Evolutionary conservation across 78 protist species (phyloP).

Genomic region (Ministeria vibrans): DNA sequence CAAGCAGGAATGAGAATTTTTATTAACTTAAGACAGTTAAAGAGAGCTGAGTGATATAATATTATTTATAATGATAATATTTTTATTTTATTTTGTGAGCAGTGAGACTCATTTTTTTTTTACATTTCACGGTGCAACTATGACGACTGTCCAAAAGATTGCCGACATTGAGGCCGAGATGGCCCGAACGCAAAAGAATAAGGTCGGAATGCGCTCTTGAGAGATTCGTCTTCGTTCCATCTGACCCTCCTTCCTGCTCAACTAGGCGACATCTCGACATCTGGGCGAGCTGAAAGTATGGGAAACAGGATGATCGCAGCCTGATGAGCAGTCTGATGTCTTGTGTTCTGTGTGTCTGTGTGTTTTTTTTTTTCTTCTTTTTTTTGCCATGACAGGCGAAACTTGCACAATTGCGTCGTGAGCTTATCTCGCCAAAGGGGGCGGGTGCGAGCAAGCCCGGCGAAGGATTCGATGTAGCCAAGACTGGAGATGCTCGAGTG

Average conservation of each 20-base stretch:
- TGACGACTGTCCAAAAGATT: background rate
- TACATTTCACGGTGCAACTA: background rate
- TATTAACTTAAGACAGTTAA: background rate
- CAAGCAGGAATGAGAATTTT: background rate
- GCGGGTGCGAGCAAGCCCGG: constrained; percentile 40
- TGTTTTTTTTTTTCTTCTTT: background rate
- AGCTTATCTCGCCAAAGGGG: constrained; percentile 51
- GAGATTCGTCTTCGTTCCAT: background rate
- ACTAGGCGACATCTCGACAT: constrained; percentile 89
- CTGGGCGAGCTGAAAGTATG: constrained; percentile 82
- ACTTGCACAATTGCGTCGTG: constrained; percentile 23
- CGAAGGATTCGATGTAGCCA: constrained; percentile 85
- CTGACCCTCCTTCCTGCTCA: constrained; percentile 52
- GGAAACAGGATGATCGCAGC: background rate
- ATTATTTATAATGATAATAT: too few species aligned
- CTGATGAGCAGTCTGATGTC: background rate
- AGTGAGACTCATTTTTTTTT: background rate
- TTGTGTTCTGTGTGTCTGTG: background rate
- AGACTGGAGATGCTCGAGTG: constrained; percentile 78
- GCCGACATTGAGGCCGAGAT: constrained; percentile 5
- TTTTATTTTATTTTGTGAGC: too few species aligned
- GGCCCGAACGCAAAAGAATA: background rate
- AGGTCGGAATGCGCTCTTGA: background rate
- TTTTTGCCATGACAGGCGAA: background rate
- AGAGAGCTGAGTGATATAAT: background rate